Evolutionary conservation across 1,139 yeast species (phyloP).

Genomic region (Protomyces macrosporus): DNA sequence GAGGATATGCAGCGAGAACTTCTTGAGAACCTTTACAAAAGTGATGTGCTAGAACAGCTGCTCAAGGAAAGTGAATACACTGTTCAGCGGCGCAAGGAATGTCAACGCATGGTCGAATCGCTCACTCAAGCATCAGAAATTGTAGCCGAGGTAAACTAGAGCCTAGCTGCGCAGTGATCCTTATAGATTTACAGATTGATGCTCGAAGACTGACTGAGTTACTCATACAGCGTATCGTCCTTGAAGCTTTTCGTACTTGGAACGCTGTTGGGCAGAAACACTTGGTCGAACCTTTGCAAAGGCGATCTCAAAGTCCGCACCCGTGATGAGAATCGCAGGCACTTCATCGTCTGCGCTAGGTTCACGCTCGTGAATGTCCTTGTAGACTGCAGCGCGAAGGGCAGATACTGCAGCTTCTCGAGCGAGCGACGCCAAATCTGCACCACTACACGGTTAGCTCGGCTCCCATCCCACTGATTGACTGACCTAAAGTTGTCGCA

Average conservation of each 20-base stretch:
- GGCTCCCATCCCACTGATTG: background rate
- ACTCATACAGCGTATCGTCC: background rate
- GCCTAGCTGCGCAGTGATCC: background rate
- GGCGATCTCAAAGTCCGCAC: slow-evolving; percentile 65
- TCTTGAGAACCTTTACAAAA: slow-evolving; percentile 76
- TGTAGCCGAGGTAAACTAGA: slow-evolving; percentile 43
- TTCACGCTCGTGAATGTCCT: slow-evolving; percentile 39
- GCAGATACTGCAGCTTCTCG: slow-evolving; percentile 92
- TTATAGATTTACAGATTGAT: background rate
- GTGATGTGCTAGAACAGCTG: slow-evolving; percentile 66
- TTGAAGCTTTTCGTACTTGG: slow-evolving; percentile 54
- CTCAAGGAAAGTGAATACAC: slow-evolving; percentile 91
- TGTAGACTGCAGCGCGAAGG: slow-evolving; percentile 63
- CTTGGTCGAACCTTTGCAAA: slow-evolving; percentile 76
- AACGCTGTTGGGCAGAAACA: slow-evolving; percentile 80
- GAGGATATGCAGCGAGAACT: slow-evolving; percentile 85
- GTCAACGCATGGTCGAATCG: slow-evolving; percentile 89
- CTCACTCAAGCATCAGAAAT: slow-evolving; percentile 84
- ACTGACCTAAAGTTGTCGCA: slow-evolving; percentile 62
- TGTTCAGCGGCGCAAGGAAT: slow-evolving; percentile 90
- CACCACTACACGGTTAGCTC: slow-evolving; percentile 48
- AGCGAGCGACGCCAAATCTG: slow-evolving; percentile 85
- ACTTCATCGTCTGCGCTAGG: slow-evolving; percentile 34
- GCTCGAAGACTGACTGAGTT: background rate
- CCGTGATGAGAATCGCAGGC: slow-evolving; percentile 50